Conservation (phyloP, 805 yeast genomes). For the Suhomyces sp. region DNA sequence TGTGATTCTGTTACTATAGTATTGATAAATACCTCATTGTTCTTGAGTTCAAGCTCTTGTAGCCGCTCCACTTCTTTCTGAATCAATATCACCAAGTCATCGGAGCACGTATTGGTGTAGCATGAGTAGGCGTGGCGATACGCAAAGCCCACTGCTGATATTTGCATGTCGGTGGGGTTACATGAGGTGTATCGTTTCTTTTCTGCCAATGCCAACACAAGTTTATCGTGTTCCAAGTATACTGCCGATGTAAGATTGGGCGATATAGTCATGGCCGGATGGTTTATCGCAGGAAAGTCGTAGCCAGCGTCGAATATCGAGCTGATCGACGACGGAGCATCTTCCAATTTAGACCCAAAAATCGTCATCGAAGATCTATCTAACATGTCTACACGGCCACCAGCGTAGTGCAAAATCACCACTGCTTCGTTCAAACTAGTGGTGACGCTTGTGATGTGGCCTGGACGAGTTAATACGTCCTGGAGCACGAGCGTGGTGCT, state of each 20-base stretch:
- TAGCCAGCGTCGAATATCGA: slow-evolving; percentile 56
- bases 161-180: slow-evolving; percentile 31
- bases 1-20: slow-evolving; percentile 65
- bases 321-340: slow-evolving; percentile 33
- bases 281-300: slow-evolving; percentile 39
- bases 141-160: slow-evolving; percentile 60
- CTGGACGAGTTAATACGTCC: slow-evolving; percentile 27
- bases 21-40: slow-evolving; percentile 25
- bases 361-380: slow-evolving; percentile 33
- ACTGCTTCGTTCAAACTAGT: slow-evolving; percentile 39
- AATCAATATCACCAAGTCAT: slow-evolving; percentile 63
- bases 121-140: slow-evolving; percentile 67
- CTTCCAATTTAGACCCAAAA: slow-evolving; percentile 8
- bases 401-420: slow-evolving; percentile 37
- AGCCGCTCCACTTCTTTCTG: slow-evolving; percentile 42
- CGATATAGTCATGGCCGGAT: slow-evolving; percentile 38
- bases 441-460: slow-evolving; percentile 27
- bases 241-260: slow-evolving; percentile 49
- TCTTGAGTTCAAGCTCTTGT: slow-evolving; percentile 13
- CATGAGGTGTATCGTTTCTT: slow-evolving; percentile 12
- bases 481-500: slow-evolving; percentile 19
- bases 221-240: slow-evolving; percentile 15
- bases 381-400: slow-evolving; percentile 47
- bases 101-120: slow-evolving; percentile 61
- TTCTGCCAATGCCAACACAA: slow-evolving; percentile 20